A percentile compares a stretch with the other conserved stretches of the same genome.
phyloP scores from a whole-genome alignment of 176 grass and related monocot species.

The Alopecurus myosuroides region DNA sequence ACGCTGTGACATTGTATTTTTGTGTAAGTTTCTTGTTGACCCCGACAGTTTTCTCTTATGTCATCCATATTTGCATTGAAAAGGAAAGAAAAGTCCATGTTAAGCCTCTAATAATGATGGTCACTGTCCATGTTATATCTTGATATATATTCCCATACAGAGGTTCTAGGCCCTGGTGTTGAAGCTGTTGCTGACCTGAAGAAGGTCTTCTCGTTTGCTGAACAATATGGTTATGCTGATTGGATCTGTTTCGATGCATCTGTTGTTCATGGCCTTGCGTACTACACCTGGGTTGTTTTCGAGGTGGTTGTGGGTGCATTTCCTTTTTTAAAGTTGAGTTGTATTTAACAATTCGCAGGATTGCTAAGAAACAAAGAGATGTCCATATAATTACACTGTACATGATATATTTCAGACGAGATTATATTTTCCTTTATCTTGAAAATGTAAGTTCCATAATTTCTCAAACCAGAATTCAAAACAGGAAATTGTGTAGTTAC shows the following conservation, averaged over 20 bases:
- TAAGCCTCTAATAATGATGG: background rate
- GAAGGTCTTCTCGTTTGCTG: slow-evolving; percentile 74
- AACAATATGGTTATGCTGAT: slow-evolving; percentile 76
- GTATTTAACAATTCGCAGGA: background rate
- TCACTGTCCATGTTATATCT: slow-evolving; percentile 1
- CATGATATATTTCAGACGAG: no score
- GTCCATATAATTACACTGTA: background rate
- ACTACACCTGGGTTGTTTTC: slow-evolving; percentile 97
- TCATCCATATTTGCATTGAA: background rate
- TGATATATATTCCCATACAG: slow-evolving; percentile 34
- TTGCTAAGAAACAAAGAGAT: background rate
- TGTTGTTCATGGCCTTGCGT: slow-evolving; percentile 89
- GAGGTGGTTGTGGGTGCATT: slow-evolving; percentile 38
- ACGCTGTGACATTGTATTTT: no score
- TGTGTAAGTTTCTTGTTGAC: no score
- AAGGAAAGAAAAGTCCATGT: background rate
- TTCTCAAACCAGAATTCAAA: no score
- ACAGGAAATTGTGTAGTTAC: no score
- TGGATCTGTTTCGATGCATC: slow-evolving; percentile 96
- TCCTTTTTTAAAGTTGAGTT: background rate
- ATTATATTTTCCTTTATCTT: no score
- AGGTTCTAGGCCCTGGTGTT: slow-evolving; percentile 56
- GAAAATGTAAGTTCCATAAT: no score
- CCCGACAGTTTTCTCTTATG: no score
- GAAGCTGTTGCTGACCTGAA: slow-evolving; percentile 92